Evolutionary conservation across 169 alveolate genomes (phyloP).

Genomic region (Theileria annulata): DNA sequence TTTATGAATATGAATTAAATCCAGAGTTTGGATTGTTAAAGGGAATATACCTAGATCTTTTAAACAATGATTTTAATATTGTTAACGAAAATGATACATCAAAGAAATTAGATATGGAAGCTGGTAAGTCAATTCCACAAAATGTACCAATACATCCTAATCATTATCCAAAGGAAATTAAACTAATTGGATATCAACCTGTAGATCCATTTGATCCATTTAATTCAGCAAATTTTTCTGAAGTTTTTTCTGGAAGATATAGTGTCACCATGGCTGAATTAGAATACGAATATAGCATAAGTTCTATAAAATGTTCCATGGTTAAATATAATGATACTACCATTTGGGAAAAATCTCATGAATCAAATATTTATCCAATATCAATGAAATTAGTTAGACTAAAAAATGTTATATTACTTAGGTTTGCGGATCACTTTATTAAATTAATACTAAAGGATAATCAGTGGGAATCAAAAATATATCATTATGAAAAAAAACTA

Average conservation of each 20-base stretch:
- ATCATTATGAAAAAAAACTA: neutral
- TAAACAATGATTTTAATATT: neutral
- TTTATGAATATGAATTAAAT: neutral
- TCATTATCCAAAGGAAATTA: neutral
- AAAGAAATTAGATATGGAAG: neutral
- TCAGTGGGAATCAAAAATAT: neutral
- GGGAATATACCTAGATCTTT: neutral
- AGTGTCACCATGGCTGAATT: neutral
- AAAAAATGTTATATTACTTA: too few relatives aligned
- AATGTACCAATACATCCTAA: neutral
- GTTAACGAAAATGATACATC: neutral
- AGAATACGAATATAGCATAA: neutral
- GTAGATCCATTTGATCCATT: neutral
- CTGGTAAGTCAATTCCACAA: neutral
- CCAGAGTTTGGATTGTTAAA: neutral
- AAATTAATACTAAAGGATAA: neutral
- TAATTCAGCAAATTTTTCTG: neutral
- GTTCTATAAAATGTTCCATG: neutral
- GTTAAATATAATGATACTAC: neutral
- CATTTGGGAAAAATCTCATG: constrained; percentile 1
- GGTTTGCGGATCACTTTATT: neutral
- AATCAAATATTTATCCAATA: neutral
- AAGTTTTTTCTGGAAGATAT: too few relatives aligned
- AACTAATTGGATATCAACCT: neutral
- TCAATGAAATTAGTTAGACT: neutral